These are phyloP conservation scores for Acer saccharum DNA, from an alignment of 345 rosid genomes.

Conservation along the genomic window DNA sequence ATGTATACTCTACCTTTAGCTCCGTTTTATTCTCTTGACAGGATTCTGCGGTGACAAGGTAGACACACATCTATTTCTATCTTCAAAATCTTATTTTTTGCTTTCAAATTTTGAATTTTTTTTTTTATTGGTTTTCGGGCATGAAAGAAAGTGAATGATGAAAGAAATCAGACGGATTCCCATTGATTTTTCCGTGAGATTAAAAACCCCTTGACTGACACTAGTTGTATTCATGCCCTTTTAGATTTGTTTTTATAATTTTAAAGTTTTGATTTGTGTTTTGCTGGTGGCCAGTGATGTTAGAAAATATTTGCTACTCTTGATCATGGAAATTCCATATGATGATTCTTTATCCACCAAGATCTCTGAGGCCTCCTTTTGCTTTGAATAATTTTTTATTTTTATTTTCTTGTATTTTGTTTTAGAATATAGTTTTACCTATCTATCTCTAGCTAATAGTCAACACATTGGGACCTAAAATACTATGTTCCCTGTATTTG, in stretches of 20 bases:
- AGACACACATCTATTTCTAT: slow-evolving; percentile 32
- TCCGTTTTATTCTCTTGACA: slow-evolving; percentile 31
- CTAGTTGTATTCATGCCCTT: neutral
- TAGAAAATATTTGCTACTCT: slow-evolving; percentile 58
- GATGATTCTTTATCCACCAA: slow-evolving; percentile 50
- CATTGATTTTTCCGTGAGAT: slow-evolving; percentile 48
- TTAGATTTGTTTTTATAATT: too few relatives aligned
- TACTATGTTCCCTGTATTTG: too few relatives aligned
- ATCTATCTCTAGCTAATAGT: too few relatives aligned
- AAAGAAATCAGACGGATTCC: slow-evolving; percentile 64
- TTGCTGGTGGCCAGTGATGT: too few relatives aligned
- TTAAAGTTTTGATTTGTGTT: too few relatives aligned
- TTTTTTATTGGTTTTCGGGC: neutral
- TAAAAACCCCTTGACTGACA: slow-evolving; percentile 53
- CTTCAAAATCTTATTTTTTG: too few relatives aligned
- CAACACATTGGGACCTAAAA: too few relatives aligned
- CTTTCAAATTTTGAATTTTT: neutral
- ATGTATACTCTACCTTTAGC: slow-evolving; percentile 41
- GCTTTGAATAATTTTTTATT: too few relatives aligned
- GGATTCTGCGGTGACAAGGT: slow-evolving; percentile 52
- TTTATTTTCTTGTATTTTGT: too few relatives aligned
- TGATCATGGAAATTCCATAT: slow-evolving; percentile 28
- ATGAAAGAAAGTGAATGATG: slow-evolving; percentile 40
- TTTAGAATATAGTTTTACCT: too few relatives aligned
- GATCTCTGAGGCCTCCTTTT: slow-evolving; percentile 52